phyloP scores from a whole-genome alignment of 768 basidiomycete genomes.

The Hortiboletus flavorubellus region DNA sequence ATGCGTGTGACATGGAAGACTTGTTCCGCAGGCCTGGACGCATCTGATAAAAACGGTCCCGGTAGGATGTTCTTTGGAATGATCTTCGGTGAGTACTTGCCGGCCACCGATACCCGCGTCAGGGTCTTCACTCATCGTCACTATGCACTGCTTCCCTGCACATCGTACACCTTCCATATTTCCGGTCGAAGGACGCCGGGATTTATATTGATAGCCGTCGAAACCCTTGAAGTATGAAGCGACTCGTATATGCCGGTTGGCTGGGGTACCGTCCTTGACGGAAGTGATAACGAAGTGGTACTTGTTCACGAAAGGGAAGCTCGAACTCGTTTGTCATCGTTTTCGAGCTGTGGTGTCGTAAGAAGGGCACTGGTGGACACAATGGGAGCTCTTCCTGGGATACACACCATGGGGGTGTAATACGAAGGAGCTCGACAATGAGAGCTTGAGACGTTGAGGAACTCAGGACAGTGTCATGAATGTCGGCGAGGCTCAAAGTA shows the following conservation, averaged over 20 bases:
- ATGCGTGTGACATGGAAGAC: neutral
- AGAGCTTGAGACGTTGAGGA: too few relatives aligned
- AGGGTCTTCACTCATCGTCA: too few relatives aligned
- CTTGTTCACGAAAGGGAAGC: neutral
- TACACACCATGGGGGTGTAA: neutral
- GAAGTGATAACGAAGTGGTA: too few relatives aligned
- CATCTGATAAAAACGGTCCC: too few relatives aligned
- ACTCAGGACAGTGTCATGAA: neutral
- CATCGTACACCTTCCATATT: neutral
- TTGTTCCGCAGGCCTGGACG: neutral
- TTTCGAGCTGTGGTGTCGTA: neutral
- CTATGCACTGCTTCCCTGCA: too few relatives aligned
- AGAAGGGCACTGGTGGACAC: neutral
- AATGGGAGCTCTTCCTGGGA: neutral
- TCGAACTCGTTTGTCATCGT: too few relatives aligned
- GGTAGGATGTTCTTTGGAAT: too few relatives aligned
- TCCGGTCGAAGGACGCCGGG: neutral
- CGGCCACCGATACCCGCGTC: too few relatives aligned
- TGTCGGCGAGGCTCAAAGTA: neutral
- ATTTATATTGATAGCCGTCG: neutral
- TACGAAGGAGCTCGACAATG: neutral
- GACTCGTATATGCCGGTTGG: neutral
- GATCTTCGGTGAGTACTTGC: too few relatives aligned
- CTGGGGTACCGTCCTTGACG: too few relatives aligned
- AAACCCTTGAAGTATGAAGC: neutral